These are phyloP conservation scores for Glycine soja DNA, from an alignment of 306 rosid species.

Conservation along the genomic window DNA sequence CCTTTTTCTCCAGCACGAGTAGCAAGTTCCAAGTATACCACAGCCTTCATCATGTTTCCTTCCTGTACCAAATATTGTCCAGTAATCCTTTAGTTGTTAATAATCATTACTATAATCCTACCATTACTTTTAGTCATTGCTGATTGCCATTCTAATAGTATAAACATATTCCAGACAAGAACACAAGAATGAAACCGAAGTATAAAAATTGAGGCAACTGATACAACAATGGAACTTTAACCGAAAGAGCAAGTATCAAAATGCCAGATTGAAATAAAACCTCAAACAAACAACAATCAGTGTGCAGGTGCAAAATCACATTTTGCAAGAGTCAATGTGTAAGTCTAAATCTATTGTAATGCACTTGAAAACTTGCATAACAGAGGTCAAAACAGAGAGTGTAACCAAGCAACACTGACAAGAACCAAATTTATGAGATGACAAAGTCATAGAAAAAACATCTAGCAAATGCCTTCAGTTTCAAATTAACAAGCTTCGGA, in stretches of 20 bases:
- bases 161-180: conserved; percentile 16
- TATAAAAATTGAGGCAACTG: neutral
- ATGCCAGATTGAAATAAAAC: conserved; percentile 20
- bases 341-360: neutral
- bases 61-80: conserved; percentile 58
- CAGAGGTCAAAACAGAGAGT: conserved; percentile 7
- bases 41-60: conserved; percentile 80
- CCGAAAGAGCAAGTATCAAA: conserved; percentile 12
- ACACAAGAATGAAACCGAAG: conserved; percentile 19
- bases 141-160: conserved; percentile 22
- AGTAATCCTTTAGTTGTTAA: neutral
- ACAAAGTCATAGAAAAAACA: neutral
- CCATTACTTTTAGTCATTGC: conserved; percentile 30
- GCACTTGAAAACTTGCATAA: conserved; percentile 11
- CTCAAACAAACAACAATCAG: conserved; percentile 8
- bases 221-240: neutral
- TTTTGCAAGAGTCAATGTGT: neutral
- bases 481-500: conserved; percentile 25
- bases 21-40: conserved; percentile 91
- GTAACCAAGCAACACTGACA: conserved; percentile 24
- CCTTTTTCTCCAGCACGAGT: conserved; percentile 79
- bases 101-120: conserved; percentile 34
- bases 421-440: conserved; percentile 11
- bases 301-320: conserved; percentile 21
- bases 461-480: conserved; percentile 11